phyloP scores from a whole-genome alignment of 108 stramenopile species.

The Epipyxis sp. region DNA sequence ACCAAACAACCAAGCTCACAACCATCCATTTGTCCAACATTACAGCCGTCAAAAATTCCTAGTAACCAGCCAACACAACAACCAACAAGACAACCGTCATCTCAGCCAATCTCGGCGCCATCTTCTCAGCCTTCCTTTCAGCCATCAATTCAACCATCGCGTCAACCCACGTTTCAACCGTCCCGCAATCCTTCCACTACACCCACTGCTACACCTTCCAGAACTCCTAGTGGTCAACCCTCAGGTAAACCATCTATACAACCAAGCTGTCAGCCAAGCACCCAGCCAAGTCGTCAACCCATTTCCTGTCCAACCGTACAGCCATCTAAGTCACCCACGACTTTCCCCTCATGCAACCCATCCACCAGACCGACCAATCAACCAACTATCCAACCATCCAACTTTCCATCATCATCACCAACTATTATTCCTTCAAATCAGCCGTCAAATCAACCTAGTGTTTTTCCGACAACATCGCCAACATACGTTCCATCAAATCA shows the following conservation, averaged over 20 bases:
- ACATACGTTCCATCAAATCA: too few relatives aligned
- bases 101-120: background rate
- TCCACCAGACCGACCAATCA: conserved; percentile 3
- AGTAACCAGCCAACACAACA: background rate
- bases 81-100: background rate
- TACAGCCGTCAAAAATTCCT: background rate
- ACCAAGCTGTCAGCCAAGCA: conserved; percentile 5
- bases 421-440: background rate
- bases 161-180: background rate
- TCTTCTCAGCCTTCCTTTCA: background rate
- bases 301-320: background rate
- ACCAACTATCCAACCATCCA: conserved; percentile 1
- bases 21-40: background rate
- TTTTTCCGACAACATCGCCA: too few relatives aligned
- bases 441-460: conserved; percentile 10
- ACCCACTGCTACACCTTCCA: background rate
- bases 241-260: conserved; percentile 2
- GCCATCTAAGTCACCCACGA: background rate
- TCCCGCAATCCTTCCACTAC: background rate
- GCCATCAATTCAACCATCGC: background rate
- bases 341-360: background rate
- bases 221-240: conserved; percentile 14
- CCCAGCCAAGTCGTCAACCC: conserved; percentile 13
- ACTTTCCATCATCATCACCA: background rate
- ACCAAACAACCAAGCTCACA: background rate